Evolutionary conservation across 768 basidiomycete species (phyloP).

Genomic region (Pulveroboletus frians): DNA sequence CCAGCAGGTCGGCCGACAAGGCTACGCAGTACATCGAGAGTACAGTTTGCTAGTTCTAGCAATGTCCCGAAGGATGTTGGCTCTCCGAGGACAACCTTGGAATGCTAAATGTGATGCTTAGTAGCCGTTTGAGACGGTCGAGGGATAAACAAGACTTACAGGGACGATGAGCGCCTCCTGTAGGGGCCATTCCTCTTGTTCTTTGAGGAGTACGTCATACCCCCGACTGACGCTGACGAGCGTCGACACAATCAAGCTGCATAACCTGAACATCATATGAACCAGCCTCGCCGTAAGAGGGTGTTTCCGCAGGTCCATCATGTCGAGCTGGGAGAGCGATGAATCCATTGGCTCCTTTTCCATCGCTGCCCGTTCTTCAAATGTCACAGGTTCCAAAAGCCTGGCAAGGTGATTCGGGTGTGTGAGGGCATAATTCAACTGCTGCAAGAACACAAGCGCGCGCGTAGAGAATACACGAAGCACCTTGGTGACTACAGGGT

Average conservation of each 20-base stretch:
- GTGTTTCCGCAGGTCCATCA: conserved; percentile 59
- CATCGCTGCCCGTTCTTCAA: conserved; percentile 64
- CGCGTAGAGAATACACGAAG: conserved; percentile 64
- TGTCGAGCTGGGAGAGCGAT: conserved; percentile 37
- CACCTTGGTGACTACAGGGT: conserved; percentile 54
- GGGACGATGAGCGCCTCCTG: conserved; percentile 67
- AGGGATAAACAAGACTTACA: conserved; percentile 38
- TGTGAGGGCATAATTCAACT: conserved; percentile 83
- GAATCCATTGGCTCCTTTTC: conserved; percentile 51
- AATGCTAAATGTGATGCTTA: conserved; percentile 48
- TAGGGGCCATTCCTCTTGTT: conserved; percentile 68
- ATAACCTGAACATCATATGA: conserved; percentile 65
- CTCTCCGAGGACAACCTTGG: conserved; percentile 78
- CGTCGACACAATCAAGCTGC: conserved; percentile 63
- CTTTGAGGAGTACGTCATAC: conserved; percentile 58
- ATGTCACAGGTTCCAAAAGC: conserved; percentile 71
- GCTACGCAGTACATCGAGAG: conserved; percentile 66
- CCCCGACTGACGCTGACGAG: conserved; percentile 67
- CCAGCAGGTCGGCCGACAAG: conserved; percentile 58
- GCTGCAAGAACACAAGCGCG: conserved; percentile 72
- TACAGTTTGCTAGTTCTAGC: conserved; percentile 76
- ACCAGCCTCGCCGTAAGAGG: conserved; percentile 70
- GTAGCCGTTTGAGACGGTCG: not conserved
- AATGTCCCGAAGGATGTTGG: conserved; percentile 82
- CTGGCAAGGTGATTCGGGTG: conserved; percentile 87